Percentiles rank a stretch among this genome's conserved stretches.
Conservation (phyloP, 768 basidiomycete genomes). For the Rickenella mellea region DNA sequence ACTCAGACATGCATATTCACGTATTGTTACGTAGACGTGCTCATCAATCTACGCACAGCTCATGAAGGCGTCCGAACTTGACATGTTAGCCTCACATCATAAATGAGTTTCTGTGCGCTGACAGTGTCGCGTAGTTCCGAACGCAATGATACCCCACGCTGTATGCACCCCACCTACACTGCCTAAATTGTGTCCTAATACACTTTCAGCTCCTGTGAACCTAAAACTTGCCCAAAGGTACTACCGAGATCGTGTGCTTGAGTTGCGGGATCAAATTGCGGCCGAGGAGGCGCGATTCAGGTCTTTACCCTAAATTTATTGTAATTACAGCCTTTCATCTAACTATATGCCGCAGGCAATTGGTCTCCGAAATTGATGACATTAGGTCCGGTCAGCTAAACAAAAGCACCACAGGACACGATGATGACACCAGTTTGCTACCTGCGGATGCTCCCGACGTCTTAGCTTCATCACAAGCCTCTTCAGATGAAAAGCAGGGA, state of each 20-base stretch:
- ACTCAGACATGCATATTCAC: slow-evolving; percentile 6
- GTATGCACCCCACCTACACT: not conserved
- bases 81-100: slow-evolving; percentile 51
- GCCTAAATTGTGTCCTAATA: not conserved
- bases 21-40: slow-evolving; percentile 45
- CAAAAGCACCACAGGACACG: slow-evolving; percentile 15
- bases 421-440: slow-evolving; percentile 2
- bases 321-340: not conserved
- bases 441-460: slow-evolving; percentile 1
- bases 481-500: slow-evolving; percentile 3
- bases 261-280: slow-evolving; percentile 62
- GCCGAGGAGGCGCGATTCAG: slow-evolving; percentile 74
- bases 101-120: slow-evolving; percentile 1
- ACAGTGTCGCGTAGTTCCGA: not conserved
- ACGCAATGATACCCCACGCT: not conserved
- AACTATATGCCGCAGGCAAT: slow-evolving; percentile 35
- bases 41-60: slow-evolving; percentile 55
- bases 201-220: slow-evolving; percentile 46
- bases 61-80: slow-evolving; percentile 58
- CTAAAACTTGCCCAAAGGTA: slow-evolving; percentile 66
- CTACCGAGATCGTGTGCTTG: slow-evolving; percentile 59
- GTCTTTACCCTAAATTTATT: slow-evolving; percentile 25
- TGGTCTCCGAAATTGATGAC: slow-evolving; percentile 64
- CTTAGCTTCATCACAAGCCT: slow-evolving; percentile 5
- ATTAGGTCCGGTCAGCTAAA: slow-evolving; percentile 57